phyloP scores from a whole-genome alignment of 495 filamentous ascomycete species.

The Sordaria brevicollis region DNA sequence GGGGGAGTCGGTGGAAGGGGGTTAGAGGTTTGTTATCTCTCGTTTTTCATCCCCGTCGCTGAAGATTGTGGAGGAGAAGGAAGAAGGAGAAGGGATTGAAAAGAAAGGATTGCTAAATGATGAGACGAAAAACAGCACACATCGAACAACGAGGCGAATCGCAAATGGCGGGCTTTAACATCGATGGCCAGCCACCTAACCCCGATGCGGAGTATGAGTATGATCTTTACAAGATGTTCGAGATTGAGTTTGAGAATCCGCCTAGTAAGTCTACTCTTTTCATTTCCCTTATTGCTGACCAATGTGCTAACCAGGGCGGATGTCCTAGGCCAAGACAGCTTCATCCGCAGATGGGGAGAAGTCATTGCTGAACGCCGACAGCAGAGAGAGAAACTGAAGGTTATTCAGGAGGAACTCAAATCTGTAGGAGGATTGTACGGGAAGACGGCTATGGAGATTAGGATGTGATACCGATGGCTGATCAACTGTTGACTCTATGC shows the following conservation, averaged over 20 bases:
- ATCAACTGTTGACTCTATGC: no score
- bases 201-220: constrained; percentile 17
- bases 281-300: no score
- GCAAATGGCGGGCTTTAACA: constrained; percentile 21
- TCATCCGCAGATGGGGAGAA: constrained; percentile 25
- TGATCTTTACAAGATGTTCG: constrained; percentile 26
- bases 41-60: not conserved
- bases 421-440: constrained; percentile 10
- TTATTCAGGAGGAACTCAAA: constrained; percentile 24
- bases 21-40: constrained; percentile 15
- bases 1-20: constrained; percentile 17
- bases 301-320: no score
- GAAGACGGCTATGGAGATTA: constrained; percentile 16
- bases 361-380: constrained; percentile 19
- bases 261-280: constrained; percentile 13
- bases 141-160: constrained; percentile 10
- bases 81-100: no score
- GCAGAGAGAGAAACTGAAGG: constrained; percentile 15
- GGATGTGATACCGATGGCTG: not conserved
- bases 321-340: constrained; percentile 18
- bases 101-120: no score
- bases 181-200: constrained; percentile 16
- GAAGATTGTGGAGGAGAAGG: no score
- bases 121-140: constrained; percentile 8
- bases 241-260: constrained; percentile 29